These are phyloP conservation scores for Malassezia psittaci DNA, from an alignment of 1,284 basidiomycete genomes.

Conservation along the genomic window DNA sequence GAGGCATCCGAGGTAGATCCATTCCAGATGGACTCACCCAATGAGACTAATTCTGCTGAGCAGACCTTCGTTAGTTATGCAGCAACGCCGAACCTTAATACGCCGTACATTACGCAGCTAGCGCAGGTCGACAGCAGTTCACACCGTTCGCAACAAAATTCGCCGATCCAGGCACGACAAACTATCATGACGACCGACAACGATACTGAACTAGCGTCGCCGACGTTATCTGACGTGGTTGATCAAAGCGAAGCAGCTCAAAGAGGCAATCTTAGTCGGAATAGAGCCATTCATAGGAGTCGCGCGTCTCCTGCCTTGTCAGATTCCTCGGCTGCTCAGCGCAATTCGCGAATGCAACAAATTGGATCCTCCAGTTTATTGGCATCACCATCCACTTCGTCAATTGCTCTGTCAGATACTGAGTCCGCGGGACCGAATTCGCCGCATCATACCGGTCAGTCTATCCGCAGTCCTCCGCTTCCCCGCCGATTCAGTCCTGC, in stretches of 20 bases:
- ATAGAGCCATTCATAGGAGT: constrained; percentile 6
- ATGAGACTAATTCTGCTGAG: neutral
- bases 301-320: constrained; percentile 8
- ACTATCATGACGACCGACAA: neutral
- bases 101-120: constrained; percentile 4
- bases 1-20: too few species aligned
- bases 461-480: too few species aligned
- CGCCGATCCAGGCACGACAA: neutral
- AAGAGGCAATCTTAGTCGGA: neutral
- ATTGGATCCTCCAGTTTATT: neutral
- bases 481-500: too few species aligned
- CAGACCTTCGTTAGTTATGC: neutral
- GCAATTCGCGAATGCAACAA: neutral
- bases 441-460: too few species aligned
- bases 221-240: neutral
- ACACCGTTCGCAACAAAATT: neutral
- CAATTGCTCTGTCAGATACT: neutral
- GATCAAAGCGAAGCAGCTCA: neutral
- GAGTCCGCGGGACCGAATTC: too few species aligned
- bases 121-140: neutral
- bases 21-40: neutral
- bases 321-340: constrained; percentile 1
- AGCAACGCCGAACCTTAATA: neutral
- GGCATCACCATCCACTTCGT: neutral
- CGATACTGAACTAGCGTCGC: neutral